Evolutionary conservation across 306 rosid species (phyloP), one percentile per base, ranked within the genome.

Genomic region (Pueraria montana): DNA sequence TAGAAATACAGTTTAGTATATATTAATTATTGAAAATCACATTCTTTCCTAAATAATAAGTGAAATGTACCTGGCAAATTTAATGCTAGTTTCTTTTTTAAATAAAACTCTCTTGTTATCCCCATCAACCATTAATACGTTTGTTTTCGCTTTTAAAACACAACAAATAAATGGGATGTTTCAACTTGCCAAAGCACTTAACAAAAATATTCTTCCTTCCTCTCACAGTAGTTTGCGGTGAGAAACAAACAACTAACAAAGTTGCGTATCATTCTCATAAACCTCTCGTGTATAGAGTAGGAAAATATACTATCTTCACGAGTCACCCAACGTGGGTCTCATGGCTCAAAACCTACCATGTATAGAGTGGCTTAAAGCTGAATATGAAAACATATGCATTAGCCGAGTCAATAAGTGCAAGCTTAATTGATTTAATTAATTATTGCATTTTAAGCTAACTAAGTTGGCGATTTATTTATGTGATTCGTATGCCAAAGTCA

Each of bases 391-490:
- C n/a, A 45, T 63, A 52, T 10, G 23, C 48, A 34, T 17, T 13
- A 50, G 85, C 80, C 69, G 48, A 74, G 26, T 52, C 61, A 65
- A 24, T 52, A 34, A 23, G 20, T 4, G 46, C 36, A 63, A 23
- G 8, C 43, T 64, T 27, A 27, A 27, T 27, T 43, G 24, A 73
- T 20, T 43, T 43, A 43, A 43, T 46, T 36, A 79, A 59, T 79
- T 7, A 49, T 63, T 70, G 72, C 58, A 53, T 68, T 32, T 70
- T 69, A 65, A 75, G 81, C 83, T 45, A 87, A 83, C 79, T 72
- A 85, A 56, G 53, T 49, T 79, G 80, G 80, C 80, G 11, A 45
- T 70, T 82, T 45, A 69, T 10, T 84, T 58, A 14, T 49, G 9
- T 32, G 3, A 36, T 63, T 40, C 32, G 14, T 18, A 42, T 16